Evolutionary conservation across 352 stramenopile species (phyloP).

Genomic region (Phytophthora citricola): DNA sequence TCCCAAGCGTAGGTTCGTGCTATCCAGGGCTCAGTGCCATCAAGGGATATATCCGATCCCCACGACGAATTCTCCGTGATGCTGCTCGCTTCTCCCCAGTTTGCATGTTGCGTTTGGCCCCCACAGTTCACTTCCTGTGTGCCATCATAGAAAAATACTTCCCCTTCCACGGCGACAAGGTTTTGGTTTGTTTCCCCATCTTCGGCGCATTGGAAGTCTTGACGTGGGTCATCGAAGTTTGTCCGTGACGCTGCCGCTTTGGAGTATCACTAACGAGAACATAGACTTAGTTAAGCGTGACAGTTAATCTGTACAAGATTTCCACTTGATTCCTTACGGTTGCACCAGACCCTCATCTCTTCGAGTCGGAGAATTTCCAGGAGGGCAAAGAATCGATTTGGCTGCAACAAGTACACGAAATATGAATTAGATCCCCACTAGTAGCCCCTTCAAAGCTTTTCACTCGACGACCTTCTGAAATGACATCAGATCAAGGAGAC

Average conservation of each 20-base stretch:
- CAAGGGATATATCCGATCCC: slow-evolving; percentile 32
- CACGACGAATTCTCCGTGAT: slow-evolving; percentile 49
- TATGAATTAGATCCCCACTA: slow-evolving; percentile 1
- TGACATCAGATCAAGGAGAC: slow-evolving; percentile 20
- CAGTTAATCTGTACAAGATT: neutral
- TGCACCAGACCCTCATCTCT: slow-evolving; percentile 7
- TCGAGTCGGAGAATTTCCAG: slow-evolving; percentile 6
- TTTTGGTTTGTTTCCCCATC: slow-evolving; percentile 3
- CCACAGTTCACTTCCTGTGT: slow-evolving; percentile 33
- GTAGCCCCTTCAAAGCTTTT: neutral
- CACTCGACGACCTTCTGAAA: slow-evolving; percentile 28
- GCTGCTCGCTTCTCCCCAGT: slow-evolving; percentile 34
- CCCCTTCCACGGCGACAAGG: slow-evolving; percentile 14
- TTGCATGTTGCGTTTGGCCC: slow-evolving; percentile 9
- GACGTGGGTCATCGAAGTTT: neutral
- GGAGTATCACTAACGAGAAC: slow-evolving; percentile 8
- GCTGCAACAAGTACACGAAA: slow-evolving; percentile 10
- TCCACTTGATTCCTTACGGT: slow-evolving; percentile 15
- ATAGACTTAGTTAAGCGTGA: slow-evolving; percentile 7
- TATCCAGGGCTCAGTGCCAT: slow-evolving; percentile 39
- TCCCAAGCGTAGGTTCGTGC: slow-evolving; percentile 50
- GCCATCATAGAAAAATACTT: slow-evolving; percentile 44
- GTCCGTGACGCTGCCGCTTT: slow-evolving; percentile 7
- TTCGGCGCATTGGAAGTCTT: slow-evolving; percentile 6
- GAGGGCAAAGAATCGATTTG: slow-evolving; percentile 34